Conservation (phyloP, 2,329 filamentous ascomycete genomes). For the Exserohilum turcica region DNA sequence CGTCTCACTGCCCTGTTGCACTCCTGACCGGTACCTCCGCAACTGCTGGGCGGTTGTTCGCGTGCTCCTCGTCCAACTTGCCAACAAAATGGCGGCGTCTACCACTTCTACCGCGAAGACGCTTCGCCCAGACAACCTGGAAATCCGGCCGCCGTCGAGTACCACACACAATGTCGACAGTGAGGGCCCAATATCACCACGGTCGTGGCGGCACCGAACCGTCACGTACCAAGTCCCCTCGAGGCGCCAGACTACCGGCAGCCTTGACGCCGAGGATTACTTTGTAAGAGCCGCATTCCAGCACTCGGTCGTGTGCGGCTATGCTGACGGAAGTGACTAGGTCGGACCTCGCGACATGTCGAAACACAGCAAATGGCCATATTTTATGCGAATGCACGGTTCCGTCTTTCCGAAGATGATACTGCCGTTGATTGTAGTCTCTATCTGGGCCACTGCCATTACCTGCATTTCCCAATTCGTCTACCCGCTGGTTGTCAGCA, state of each 20-base stretch:
- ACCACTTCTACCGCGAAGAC: constrained; percentile 37
- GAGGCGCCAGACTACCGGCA: constrained; percentile 35
- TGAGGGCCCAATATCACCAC: constrained; percentile 36
- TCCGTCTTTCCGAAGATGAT: constrained; percentile 77
- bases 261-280: constrained; percentile 61
- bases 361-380: constrained; percentile 76
- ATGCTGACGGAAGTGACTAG: constrained; percentile 24
- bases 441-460: constrained; percentile 68
- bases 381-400: constrained; percentile 76
- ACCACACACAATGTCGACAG: constrained; percentile 12
- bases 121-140: constrained; percentile 38
- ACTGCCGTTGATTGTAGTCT: constrained; percentile 67
- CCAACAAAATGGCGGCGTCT: constrained; percentile 33
- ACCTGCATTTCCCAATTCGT: constrained; percentile 56
- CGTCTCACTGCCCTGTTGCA: neutral
- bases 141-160: constrained; percentile 33
- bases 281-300: constrained; percentile 56
- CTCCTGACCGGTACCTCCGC: constrained; percentile 1
- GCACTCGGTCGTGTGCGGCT: neutral
- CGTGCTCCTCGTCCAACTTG: constrained; percentile 6
- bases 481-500: constrained; percentile 62
- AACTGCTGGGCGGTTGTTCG: constrained; percentile 43
- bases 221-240: constrained; percentile 37
- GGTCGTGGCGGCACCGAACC: constrained; percentile 40
- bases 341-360: constrained; percentile 70